These are phyloP conservation scores for Leccinum solheimii DNA, from an alignment of 1,284 basidiomycete genomes.

Conservation along the genomic window DNA sequence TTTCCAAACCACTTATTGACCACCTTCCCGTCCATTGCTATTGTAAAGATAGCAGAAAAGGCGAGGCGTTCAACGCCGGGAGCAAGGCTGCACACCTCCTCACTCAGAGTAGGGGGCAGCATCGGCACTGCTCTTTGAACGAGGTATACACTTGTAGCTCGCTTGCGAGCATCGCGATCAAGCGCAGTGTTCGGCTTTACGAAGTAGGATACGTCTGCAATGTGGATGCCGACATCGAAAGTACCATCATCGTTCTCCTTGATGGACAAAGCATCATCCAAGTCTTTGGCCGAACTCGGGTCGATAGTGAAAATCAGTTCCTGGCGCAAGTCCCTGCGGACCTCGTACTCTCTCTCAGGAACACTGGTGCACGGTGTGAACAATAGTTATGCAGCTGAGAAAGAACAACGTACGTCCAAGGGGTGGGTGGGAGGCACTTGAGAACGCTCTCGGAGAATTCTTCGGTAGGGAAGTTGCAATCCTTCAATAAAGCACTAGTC, in stretches of 20 bases:
- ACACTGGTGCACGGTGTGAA: slow-evolving; percentile 51
- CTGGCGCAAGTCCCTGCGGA: slow-evolving; percentile 83
- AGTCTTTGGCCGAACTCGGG: slow-evolving; percentile 84
- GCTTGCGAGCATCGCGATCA: slow-evolving; percentile 96
- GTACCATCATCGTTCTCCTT: slow-evolving; percentile 88
- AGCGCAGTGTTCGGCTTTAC: slow-evolving; percentile 95
- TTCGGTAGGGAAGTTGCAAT: slow-evolving; percentile 97
- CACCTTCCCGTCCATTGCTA: slow-evolving; percentile 82
- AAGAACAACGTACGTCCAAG: slow-evolving; percentile 75
- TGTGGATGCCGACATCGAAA: slow-evolving; percentile 89
- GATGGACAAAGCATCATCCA: slow-evolving; percentile 94
- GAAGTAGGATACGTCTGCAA: slow-evolving; percentile 96
- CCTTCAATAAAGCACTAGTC: slow-evolving; percentile 95
- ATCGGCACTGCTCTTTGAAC: slow-evolving; percentile 95
- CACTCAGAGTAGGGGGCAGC: slow-evolving; percentile 89
- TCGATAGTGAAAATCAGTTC: slow-evolving; percentile 94
- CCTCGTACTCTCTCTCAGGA: slow-evolving; percentile 87
- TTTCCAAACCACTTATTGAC: slow-evolving; percentile 91
- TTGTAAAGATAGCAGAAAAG: slow-evolving; percentile 86
- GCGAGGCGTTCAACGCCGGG: slow-evolving; percentile 87
- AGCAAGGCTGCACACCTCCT: slow-evolving; percentile 90
- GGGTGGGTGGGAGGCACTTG: slow-evolving; percentile 92
- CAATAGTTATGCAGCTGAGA: slow-evolving; percentile 1
- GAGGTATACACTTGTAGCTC: slow-evolving; percentile 95
- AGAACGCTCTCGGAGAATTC: slow-evolving; percentile 92